Evolutionary conservation across 2,329 filamentous ascomycete species (phyloP), one percentile per base, ranked within the genome.

Genomic region (Penicillium palitans): DNA sequence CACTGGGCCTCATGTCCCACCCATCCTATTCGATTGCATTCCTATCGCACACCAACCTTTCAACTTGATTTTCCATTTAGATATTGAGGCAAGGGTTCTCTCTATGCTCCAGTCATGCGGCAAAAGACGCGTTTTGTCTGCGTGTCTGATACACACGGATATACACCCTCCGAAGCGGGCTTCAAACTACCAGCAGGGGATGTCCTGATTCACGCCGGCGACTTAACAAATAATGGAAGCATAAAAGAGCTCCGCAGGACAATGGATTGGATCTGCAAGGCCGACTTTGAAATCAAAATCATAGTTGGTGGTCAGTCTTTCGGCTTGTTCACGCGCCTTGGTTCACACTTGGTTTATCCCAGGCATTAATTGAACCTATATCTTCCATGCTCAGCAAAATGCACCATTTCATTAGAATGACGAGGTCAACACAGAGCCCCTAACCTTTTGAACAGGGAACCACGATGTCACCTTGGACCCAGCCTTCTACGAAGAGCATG

Each of bases 101-200:
- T 39, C 44, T 15, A 55, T 51, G 24, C 51, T 55, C 42, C 29
- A 44, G 54, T 37, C 27, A 72, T 73, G 69, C 64, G 55, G 46
- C 72, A 65, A 58, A 80, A 74, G 60, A 81, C 82, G 46, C 79
- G 83, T 59, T 78, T 86, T 45, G 81, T 86, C 31, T 85, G 83
- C 70, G 76, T 86, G 56, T 85, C 83, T 4, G 84, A 86, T 68
- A 86, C 83, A 19, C 82, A 86, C 66, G 81, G 79, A 57, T 79
- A 81, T 55, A 77, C 77, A 5, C 82, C 83, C 15, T 70, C 70
- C 13, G 73, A 79, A 60, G 79, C 75, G 47, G 75, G 72, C n/a
- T 81, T 78, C 64, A 81, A 79, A 59, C 73, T 85, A 13, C 83
- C 84, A 5, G 72, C 75, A 13, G 84, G 84, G 47, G 84, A 86